Conservation (phyloP, 2,329 filamentous ascomycete genomes). For the Trichothecium sympodiale region DNA sequence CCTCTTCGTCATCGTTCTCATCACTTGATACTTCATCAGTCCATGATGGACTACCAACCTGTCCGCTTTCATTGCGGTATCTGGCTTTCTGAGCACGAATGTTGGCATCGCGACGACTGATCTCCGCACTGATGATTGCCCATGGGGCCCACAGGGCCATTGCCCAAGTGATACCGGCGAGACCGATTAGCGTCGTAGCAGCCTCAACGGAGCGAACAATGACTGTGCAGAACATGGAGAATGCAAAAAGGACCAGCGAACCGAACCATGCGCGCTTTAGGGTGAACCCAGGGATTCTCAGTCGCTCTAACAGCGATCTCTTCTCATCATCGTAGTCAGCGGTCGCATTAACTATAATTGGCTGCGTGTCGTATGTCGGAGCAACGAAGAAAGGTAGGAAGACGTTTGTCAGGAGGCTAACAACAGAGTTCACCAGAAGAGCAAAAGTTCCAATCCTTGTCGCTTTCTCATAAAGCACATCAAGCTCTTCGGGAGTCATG, state of each 20-base stretch:
- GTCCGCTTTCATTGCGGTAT: conserved; percentile 7
- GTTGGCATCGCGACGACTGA: conserved; percentile 65
- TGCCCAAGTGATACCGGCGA: conserved; percentile 87
- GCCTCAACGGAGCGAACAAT: conserved; percentile 60
- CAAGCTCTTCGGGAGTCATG: conserved; percentile 65
- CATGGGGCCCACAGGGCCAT: conserved; percentile 91
- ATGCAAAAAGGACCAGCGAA: conserved; percentile 73
- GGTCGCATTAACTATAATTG: conserved; percentile 15
- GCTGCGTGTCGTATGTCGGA: conserved; percentile 56
- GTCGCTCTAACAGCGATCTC: conserved; percentile 39
- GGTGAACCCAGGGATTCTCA: conserved; percentile 74
- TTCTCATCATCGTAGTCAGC: conserved; percentile 18
- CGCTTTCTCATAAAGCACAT: conserved; percentile 70
- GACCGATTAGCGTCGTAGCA: conserved; percentile 66
- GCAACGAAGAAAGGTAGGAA: conserved; percentile 77
- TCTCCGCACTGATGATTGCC: conserved; percentile 87
- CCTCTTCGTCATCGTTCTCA: conserved; percentile 40
- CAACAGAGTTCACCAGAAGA: conserved; percentile 76
- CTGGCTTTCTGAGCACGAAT: conserved; percentile 27
- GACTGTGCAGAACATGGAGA: conserved; percentile 74
- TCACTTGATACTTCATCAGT: conserved; percentile 4
- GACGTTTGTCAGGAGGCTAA: conserved; percentile 72
- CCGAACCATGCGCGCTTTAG: conserved; percentile 80
- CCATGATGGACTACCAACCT: conserved; percentile 3
- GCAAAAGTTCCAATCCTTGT: conserved; percentile 85